These are phyloP conservation scores for Pichia membranifaciens DNA, from an alignment of 805 yeast genomes.

Conservation along the genomic window DNA sequence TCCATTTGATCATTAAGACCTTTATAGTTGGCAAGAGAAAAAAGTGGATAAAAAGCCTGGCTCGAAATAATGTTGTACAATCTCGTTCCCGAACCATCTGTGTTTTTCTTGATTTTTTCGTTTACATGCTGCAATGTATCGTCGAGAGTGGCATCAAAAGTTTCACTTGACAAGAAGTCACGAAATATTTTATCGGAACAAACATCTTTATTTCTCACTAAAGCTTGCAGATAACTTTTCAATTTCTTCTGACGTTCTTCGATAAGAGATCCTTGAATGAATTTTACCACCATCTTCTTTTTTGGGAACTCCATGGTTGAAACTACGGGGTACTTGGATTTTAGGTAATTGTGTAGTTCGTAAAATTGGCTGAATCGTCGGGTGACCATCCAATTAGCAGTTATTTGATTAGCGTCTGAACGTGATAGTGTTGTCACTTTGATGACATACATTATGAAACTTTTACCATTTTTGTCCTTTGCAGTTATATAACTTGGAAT, in stretches of 20 bases:
- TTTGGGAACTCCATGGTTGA: constrained; percentile 50
- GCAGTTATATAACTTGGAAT: constrained; percentile 53
- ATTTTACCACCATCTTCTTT: constrained; percentile 60
- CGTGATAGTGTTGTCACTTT: constrained; percentile 54
- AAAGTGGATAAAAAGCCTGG: constrained; percentile 16
- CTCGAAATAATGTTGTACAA: constrained; percentile 29
- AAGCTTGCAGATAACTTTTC: constrained; percentile 52
- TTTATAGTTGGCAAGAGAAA: constrained; percentile 2
- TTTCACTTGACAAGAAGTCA: constrained; percentile 70
- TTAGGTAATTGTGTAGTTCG: constrained; percentile 61
- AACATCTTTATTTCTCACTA: constrained; percentile 59
- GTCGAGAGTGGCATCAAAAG: constrained; percentile 34
- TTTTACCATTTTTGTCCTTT: constrained; percentile 46
- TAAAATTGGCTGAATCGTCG: constrained; percentile 82
- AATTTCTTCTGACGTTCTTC: constrained; percentile 59
- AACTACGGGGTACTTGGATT: constrained; percentile 45
- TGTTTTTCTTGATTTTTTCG: constrained; percentile 13
- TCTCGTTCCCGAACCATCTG: constrained; percentile 26
- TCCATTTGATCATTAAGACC: constrained; percentile 1
- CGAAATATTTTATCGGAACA: constrained; percentile 71
- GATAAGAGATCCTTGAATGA: constrained; percentile 57
- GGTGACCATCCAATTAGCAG: constrained; percentile 88
- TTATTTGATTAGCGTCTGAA: constrained; percentile 31
- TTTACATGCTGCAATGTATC: constrained; percentile 8
- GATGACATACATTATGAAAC: constrained; percentile 65